phyloP scores from a whole-genome alignment of 768 basidiomycete species.

The Phylloporus sp. region DNA sequence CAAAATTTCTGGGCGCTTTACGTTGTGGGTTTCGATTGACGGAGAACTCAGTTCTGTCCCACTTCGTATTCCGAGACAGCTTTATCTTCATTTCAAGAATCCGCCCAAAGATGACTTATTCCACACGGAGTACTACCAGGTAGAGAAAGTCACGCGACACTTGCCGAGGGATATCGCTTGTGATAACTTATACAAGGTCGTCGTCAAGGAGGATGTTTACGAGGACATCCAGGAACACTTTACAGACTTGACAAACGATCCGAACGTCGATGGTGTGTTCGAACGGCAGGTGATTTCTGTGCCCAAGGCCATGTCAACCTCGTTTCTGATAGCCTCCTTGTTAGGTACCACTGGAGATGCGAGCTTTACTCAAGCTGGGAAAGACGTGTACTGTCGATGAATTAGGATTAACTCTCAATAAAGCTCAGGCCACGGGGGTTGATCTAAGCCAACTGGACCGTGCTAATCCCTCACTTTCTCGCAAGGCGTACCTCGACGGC shows the following conservation, averaged over 20 bases:
- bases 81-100: slow-evolving; percentile 86
- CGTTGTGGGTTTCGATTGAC: slow-evolving; percentile 83
- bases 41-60: slow-evolving; percentile 73
- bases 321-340: not conserved
- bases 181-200: slow-evolving; percentile 75
- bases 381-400: slow-evolving; percentile 72
- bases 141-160: slow-evolving; percentile 68
- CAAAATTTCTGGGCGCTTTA: slow-evolving; percentile 73
- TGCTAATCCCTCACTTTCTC: slow-evolving; percentile 49
- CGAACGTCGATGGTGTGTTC: slow-evolving; percentile 91
- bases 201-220: slow-evolving; percentile 80
- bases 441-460: slow-evolving; percentile 78
- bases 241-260: slow-evolving; percentile 86
- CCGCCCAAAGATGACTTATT: slow-evolving; percentile 64
- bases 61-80: slow-evolving; percentile 83
- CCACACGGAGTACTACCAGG: slow-evolving; percentile 59
- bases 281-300: slow-evolving; percentile 71
- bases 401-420: slow-evolving; percentile 65
- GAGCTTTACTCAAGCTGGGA: slow-evolving; percentile 79
- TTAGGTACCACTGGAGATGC: slow-evolving; percentile 77
- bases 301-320: not conserved
- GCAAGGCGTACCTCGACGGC: slow-evolving; percentile 67
- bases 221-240: slow-evolving; percentile 86
- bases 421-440: slow-evolving; percentile 77
- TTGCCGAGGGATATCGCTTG: slow-evolving; percentile 77